Base-by-base conservation (phyloP, 768 basidiomycete species). In the Leucosporidium scottii region DNA sequence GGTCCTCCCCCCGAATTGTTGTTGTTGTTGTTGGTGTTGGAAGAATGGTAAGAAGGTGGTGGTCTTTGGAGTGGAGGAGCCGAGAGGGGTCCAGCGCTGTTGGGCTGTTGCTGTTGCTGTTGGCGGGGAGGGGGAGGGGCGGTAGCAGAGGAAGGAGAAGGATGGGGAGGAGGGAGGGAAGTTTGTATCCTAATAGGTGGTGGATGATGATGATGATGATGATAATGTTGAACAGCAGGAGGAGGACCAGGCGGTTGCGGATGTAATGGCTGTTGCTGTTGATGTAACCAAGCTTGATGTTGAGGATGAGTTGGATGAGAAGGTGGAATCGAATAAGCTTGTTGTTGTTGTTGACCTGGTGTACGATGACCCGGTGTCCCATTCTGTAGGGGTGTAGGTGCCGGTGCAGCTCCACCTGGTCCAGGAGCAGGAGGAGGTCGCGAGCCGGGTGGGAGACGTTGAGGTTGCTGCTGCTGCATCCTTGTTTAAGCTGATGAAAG, bases 251-350 rank as follows among this genome's bases (percentile, higher is more conserved):
- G n/a, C n/a, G n/a, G n/a, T 21, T 49, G 59, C 3, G 18, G 20
- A 6, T 54, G 51, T 13, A 55, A 25, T 0, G 30, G 51, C 0
- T 62, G 64, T 0, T 39, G 51, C 0, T 62, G 64, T 23, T 70
- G 69, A 28, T 70, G 69, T 2, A 61, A 55, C 69, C 65, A 67
- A 1, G 28, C 36, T 15, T 47, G 55, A 44, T 70, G 69, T 20
- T 63, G 62, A n/a, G 69, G 70, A 25, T 67, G 70, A 6, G 27
- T 51, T n/a, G 70, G 66, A 21, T 67, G 69, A 3, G 65, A 66
- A 3, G 65, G 69, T 1, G 31, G 53, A 54, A 66, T 31, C 13
- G 25, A 28, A 44, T 44, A 44, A 3, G 39, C 2, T 44, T 10
- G 39, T 44, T 13, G 8, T 44, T 44, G 39, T 44, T 44, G 39